Conservation (phyloP, 805 yeast genomes). For the Candida chilensis region DNA sequence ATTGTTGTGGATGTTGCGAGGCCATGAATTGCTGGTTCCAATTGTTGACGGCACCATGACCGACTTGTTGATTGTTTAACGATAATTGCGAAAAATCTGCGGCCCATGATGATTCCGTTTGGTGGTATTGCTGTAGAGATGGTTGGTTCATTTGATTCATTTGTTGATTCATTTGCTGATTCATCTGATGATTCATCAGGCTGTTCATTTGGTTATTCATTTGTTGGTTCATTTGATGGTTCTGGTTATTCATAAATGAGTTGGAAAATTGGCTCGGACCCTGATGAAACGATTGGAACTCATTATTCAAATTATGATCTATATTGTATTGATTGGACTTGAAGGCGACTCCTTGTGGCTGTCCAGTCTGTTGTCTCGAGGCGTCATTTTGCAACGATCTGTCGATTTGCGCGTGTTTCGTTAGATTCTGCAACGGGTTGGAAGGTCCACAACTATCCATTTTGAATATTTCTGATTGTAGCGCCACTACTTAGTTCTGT, state of each 20-base stretch:
- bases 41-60: no score
- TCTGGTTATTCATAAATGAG: background rate
- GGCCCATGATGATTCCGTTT: no score
- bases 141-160: no score
- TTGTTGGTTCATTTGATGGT: background rate
- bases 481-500: no score
- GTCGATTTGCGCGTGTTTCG: constrained; percentile 27
- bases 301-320: constrained; percentile 20
- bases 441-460: constrained; percentile 25
- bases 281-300: constrained; percentile 19
- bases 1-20: no score
- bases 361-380: no score
- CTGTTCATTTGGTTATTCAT: background rate
- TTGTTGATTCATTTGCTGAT: no score
- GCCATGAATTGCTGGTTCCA: constrained; percentile 1
- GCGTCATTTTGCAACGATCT: constrained; percentile 24
- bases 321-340: no score
- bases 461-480: background rate
- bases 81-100: background rate
- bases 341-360: no score
- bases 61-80: no score
- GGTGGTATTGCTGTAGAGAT: no score
- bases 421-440: constrained; percentile 25
- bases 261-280: background rate
- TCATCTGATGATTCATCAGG: no score